phyloP scores from a whole-genome alignment of 306 rosid species.

The Oxytropis ochrocephala region DNA sequence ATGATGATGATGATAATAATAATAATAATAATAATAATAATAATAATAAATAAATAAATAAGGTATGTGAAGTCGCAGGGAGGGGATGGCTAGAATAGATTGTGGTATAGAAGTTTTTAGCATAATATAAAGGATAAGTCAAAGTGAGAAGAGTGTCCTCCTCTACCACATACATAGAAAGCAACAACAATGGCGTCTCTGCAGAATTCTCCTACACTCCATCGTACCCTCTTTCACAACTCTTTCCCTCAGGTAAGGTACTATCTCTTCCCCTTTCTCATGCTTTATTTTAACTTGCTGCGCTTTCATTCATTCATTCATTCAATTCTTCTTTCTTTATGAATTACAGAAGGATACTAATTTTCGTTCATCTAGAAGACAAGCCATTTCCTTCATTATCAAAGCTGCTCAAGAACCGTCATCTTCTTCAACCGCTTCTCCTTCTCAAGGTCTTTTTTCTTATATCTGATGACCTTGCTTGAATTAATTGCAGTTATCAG shows the following conservation, averaged over 20 bases:
- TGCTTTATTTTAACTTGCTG: neutral
- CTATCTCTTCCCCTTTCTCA: neutral
- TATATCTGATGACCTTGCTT: neutral
- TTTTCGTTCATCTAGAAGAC: conserved; percentile 50
- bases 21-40: too few relatives aligned
- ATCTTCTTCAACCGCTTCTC: conserved; percentile 33
- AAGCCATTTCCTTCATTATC: conserved; percentile 42
- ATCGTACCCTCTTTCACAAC: conserved; percentile 47
- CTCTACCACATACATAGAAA: too few relatives aligned
- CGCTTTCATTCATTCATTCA: neutral
- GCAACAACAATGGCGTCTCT: conserved; percentile 53
- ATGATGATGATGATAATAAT: too few relatives aligned
- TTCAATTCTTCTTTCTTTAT: neutral
- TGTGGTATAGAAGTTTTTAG: too few relatives aligned
- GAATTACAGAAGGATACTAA: conserved; percentile 39
- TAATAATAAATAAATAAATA: too few relatives aligned
- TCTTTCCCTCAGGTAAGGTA: conserved; percentile 60
- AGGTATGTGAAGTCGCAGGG: too few relatives aligned
- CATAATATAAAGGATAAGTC: too few relatives aligned
- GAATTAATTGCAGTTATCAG: neutral
- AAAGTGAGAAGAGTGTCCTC: too few relatives aligned
- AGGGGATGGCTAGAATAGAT: too few relatives aligned
- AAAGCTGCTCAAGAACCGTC: conserved; percentile 45
- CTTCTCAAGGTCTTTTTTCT: conserved; percentile 49
- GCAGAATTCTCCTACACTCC: conserved; percentile 59